phyloP scores from a whole-genome alignment of 495 filamentous ascomycete genomes.

The Aspergillus panamensis region DNA sequence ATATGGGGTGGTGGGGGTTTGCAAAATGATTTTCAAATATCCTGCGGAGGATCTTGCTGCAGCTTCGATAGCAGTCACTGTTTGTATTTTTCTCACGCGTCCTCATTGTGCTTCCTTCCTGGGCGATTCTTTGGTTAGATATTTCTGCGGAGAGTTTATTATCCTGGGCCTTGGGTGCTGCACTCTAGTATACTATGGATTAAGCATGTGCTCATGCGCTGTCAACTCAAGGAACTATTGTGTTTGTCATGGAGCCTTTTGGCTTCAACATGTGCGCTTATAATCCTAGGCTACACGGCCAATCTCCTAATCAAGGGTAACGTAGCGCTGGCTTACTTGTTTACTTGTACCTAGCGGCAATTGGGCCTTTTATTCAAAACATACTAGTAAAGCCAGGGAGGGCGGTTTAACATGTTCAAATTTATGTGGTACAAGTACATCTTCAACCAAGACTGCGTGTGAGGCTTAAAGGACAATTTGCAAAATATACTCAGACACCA shows the following conservation, averaged over 20 bases:
- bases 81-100: not conserved
- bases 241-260: not conserved
- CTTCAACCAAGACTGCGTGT: not conserved
- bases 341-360: too few species aligned
- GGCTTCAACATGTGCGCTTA: not conserved
- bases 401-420: not conserved
- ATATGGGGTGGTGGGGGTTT: constrained; percentile 14
- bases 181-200: not conserved
- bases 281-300: too few species aligned
- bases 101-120: not conserved
- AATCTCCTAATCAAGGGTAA: too few species aligned
- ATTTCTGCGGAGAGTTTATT: not conserved
- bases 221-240: not conserved
- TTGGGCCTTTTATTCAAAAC: too few species aligned
- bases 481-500: not conserved
- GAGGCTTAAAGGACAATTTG: not conserved
- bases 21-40: not conserved
- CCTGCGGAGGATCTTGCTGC: not conserved
- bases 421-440: not conserved
- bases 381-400: not conserved
- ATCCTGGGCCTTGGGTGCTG: not conserved
- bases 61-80: not conserved
- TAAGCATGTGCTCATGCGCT: not conserved
- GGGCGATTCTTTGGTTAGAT: not conserved
- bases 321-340: too few species aligned